These are phyloP conservation scores for Tylopilus sp. DNA, from an alignment of 768 basidiomycete genomes.

Conservation along the genomic window DNA sequence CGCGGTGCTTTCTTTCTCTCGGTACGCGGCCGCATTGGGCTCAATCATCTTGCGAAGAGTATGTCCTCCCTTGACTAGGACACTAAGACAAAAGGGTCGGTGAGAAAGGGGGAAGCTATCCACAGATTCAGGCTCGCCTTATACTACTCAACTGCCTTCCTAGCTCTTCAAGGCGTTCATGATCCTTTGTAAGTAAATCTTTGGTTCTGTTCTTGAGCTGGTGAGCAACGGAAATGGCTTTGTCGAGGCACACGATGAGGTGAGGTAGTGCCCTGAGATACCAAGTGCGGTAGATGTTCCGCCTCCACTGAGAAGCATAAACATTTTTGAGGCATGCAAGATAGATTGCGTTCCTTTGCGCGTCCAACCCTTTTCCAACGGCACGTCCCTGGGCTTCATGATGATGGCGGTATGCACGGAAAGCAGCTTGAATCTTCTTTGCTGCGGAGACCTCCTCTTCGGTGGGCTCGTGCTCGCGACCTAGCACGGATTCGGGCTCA, in stretches of 20 bases:
- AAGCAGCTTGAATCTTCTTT: conserved; percentile 18
- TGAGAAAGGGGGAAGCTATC: too few species aligned
- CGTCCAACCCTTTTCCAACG: conserved; percentile 16
- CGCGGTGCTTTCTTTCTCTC: too few species aligned
- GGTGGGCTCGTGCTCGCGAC: conserved; percentile 19
- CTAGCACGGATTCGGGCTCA: conserved; percentile 13
- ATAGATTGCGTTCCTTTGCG: conserved; percentile 25
- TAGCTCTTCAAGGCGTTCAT: too few species aligned
- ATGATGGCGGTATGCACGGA: conserved; percentile 9
- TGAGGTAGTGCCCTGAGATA: conserved; percentile 42
- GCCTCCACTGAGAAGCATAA: conserved; percentile 27
- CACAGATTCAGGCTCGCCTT: too few species aligned
- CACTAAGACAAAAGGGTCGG: too few species aligned
- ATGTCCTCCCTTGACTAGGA: too few species aligned
- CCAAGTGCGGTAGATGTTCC: too few species aligned
- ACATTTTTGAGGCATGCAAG: conserved; percentile 27
- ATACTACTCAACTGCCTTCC: too few species aligned
- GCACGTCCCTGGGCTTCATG: conserved; percentile 3
- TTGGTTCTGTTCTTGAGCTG: too few species aligned
- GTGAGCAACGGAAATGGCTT: conserved; percentile 23
- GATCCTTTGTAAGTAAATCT: too few species aligned
- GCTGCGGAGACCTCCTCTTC: conserved; percentile 27
- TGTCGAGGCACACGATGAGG: conserved; percentile 40
- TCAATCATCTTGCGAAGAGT: too few species aligned
- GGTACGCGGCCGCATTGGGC: too few species aligned